These are phyloP conservation scores for Glycyrrhiza uralensis DNA, from an alignment of 306 rosid species.

Conservation along the genomic window DNA sequence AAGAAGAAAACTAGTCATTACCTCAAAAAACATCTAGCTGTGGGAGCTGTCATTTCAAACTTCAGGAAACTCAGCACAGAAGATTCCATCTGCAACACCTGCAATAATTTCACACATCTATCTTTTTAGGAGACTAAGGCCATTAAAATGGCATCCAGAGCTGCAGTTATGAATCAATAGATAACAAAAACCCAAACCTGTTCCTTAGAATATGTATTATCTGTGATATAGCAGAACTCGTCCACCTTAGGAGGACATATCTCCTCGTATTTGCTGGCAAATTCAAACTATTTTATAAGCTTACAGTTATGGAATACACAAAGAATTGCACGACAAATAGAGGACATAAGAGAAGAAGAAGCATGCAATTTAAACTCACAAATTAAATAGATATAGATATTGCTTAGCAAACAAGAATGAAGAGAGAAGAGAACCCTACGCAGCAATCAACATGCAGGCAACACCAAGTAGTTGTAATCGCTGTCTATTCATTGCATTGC, in stretches of 20 bases:
- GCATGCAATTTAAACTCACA: not conserved
- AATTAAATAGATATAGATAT: not conserved
- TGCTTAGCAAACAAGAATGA: not conserved
- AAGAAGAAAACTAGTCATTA: conserved; percentile 23
- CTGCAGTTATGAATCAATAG: not conserved
- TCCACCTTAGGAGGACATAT: conserved; percentile 88
- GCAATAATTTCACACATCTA: conserved; percentile 23
- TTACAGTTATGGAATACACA: not conserved
- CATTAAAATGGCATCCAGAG: not conserved
- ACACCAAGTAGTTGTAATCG: conserved; percentile 78
- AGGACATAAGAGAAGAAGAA: not conserved
- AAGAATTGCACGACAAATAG: not conserved
- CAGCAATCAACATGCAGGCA: conserved; percentile 90
- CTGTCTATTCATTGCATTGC: conserved; percentile 58
- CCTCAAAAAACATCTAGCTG: conserved; percentile 77
- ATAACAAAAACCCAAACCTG: conserved; percentile 44
- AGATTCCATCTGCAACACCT: conserved; percentile 91
- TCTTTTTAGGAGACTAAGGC: not conserved
- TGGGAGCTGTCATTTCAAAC: conserved; percentile 91
- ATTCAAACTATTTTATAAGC: conserved; percentile 1
- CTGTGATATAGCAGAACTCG: conserved; percentile 86
- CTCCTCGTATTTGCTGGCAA: conserved; percentile 84
- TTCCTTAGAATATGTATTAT: conserved; percentile 75
- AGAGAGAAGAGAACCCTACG: conserved; percentile 58
- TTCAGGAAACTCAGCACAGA: conserved; percentile 71